Conservation (phyloP, 176 grass and related monocot species). For the Pontederia crassipes region DNA sequence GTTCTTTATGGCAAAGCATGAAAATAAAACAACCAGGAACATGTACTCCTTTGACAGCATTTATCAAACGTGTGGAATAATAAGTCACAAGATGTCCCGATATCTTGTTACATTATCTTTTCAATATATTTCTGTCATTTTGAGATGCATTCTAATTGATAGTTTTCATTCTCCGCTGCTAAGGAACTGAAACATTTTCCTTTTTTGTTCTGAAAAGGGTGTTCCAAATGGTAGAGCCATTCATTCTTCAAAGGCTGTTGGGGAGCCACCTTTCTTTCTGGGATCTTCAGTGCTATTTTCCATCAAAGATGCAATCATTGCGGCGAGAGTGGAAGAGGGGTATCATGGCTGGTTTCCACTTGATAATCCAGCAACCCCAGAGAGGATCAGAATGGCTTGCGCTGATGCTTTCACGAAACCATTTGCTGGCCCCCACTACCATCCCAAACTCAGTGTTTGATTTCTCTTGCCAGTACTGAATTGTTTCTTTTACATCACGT, state of each 20-base stretch:
- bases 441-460: conserved; percentile 77
- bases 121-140: too few species aligned
- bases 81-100: too few species aligned
- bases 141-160: too few species aligned
- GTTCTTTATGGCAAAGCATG: too few species aligned
- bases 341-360: conserved; percentile 68
- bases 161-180: neutral
- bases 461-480: neutral
- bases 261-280: conserved; percentile 92
- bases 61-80: too few species aligned
- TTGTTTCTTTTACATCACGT: neutral
- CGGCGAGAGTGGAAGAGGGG: conserved; percentile 64
- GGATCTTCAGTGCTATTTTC: conserved; percentile 69
- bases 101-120: too few species aligned
- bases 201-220: conserved; percentile 31
- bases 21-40: too few species aligned
- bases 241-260: conserved; percentile 90
- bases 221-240: conserved; percentile 64
- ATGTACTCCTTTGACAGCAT: too few species aligned
- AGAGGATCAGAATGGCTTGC: conserved; percentile 92
- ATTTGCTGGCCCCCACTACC: conserved; percentile 48
- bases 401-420: conserved; percentile 64
- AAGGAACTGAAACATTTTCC: neutral
- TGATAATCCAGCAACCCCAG: conserved; percentile 77
- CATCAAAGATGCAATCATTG: conserved; percentile 69